Base-by-base conservation (phyloP, 192 early-diverging fungal species). In the Coemansia guatemalensis region DNA sequence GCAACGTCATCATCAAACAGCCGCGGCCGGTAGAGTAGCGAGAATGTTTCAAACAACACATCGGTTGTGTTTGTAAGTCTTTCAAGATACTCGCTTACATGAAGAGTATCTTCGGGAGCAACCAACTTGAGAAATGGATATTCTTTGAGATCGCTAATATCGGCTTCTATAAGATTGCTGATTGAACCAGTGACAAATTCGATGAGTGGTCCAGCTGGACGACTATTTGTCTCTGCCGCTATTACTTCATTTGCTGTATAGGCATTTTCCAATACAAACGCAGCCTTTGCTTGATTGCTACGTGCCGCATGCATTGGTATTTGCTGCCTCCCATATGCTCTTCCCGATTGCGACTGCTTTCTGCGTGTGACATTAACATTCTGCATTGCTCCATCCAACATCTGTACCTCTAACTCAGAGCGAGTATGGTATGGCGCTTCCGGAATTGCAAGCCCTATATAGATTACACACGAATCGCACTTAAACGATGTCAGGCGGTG, bases 81-180 rank as follows among this genome's bases (percentile, higher is more conserved):
- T 5, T 67, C 68, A 26, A 76, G 64, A 23, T 67, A 70, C 56
- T 30, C 32, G 17, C 60, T 67, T 20, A 64, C 68, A 2, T 49
- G 64, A 24, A 76, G 2, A 17, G 70, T 25, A 29, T 76, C 64
- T 18, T 76, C 74, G n/a, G 68, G 74, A 24, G 74, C 74, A 8
- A 76, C 68, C 7, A 71, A 65, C 60, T 63, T 67, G 1, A 76
- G 64, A 25, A 76, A 76, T n/a, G 74, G 74, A 14, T 23, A 67
- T 27, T 44, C 52, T 26, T 64, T 29, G 0, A 76, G 39, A 24
- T 76, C 74, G 21, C 57, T 39, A 1, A 65, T 64, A 22, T 76
- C 74, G 0, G 65, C 68, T 14, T 76, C 74, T 1, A 76, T 52
- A 0, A 76, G 55, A 6, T 65, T 47, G 47, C 65, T 60, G 23